A percentile compares a stretch with the other conserved stretches of the same genome.
phyloP scores from a whole-genome alignment of 1,139 yeast species.

The Magnusiomyces tetraspermus region DNA sequence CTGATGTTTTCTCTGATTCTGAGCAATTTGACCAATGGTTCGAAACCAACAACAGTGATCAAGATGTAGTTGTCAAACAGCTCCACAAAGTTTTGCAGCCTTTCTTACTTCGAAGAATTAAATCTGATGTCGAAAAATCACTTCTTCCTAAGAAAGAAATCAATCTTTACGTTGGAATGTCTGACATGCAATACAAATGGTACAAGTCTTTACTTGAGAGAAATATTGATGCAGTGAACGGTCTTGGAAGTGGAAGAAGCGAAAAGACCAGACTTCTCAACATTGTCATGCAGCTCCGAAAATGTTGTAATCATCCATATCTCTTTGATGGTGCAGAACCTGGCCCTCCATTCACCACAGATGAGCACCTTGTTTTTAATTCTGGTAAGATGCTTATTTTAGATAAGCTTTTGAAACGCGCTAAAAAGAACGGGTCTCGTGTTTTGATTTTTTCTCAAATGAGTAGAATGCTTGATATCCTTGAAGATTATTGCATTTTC shows the following conservation, averaged over 20 bases:
- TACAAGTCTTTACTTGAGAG: conserved; percentile 80
- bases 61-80: conserved; percentile 74
- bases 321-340: conserved; percentile 98
- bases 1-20: conserved; percentile 90
- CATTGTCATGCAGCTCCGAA: conserved; percentile 92
- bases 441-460: conserved; percentile 91
- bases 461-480: conserved; percentile 82
- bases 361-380: conserved; percentile 81
- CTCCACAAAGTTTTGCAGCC: conserved; percentile 80
- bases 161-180: conserved; percentile 87
- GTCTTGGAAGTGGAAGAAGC: conserved; percentile 70
- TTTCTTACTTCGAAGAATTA: conserved; percentile 78
- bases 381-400: conserved; percentile 85
- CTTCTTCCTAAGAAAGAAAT: conserved; percentile 83
- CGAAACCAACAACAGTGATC: conserved; percentile 41
- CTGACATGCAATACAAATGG: conserved; percentile 90
- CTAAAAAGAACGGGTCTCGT: conserved; percentile 72
- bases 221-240: conserved; percentile 94
- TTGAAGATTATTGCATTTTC: conserved; percentile 85
- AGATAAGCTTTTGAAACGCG: conserved; percentile 69
- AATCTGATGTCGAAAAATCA: conserved; percentile 86
- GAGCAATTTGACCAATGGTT: conserved; percentile 91
- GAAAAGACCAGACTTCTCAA: conserved; percentile 83
- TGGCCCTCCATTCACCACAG: conserved; percentile 96
- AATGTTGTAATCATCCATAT: conserved; percentile 96